Evolutionary conservation across 1,284 basidiomycete species (phyloP), one percentile per base, ranked within the genome.

Genomic region (Sporisorium reilianum): DNA sequence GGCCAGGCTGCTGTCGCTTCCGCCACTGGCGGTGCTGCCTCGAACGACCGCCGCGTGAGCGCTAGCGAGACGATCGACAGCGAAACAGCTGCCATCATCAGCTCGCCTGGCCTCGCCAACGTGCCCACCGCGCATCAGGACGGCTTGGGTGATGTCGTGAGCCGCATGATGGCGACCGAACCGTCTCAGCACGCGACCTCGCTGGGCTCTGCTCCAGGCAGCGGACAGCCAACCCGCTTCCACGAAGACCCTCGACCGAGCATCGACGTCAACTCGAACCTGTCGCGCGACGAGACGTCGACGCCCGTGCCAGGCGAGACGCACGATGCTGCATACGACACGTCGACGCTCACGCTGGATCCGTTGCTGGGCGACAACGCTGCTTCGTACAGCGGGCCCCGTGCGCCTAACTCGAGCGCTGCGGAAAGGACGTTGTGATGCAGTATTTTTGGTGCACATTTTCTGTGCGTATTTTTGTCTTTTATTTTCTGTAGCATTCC

Each of bases 41-140:
- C 60, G 18, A 52, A 55, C 16, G 67, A 34, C 9, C 60, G 26
- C 36, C 64, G 71, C 26, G 41, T 64, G 30, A 74, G 71, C 20
- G 65, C 58, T 0, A 68, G 65, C 62, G 71, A 74, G 41, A 74
- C 65, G 5, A 74, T 74, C 32, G 71, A 74, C 40, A 74, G 71
- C 51, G 71, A 74, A 23, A 64, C 71, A 5, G 71, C 61, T 5
- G 71, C 62, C 38, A 61, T 64, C 42, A 58, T 74, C 41, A 52
- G 71, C 23, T 49, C 62, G 22, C 51, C 64, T 2, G 63, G 59
- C 10, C 14, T 72, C 10, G 55, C 64, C 18, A 62, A 36, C 8
- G 58, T 66, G 14, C 60, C 56, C 20, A 42, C 61, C 8, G 18
- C 65, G 18, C 71, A 64, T 8, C 71, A 74, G 46, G 71, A 74